Conservation (phyloP, 306 rosid species). For the Bauhinia variegata region DNA sequence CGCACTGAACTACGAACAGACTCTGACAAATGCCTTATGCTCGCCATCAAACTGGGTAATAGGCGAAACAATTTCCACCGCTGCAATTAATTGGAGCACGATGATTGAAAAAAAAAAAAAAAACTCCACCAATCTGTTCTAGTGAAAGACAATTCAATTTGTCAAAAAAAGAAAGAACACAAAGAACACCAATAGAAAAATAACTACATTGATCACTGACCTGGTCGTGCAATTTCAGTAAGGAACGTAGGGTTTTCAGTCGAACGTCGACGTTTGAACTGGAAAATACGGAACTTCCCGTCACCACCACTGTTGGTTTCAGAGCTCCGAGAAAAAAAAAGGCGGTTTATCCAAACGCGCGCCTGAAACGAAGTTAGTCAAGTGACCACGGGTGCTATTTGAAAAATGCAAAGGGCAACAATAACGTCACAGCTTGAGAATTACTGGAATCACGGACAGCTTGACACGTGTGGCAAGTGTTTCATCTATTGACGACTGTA, state of each 20-base stretch:
- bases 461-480: not conserved
- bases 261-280: conserved; percentile 34
- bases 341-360: conserved; percentile 35
- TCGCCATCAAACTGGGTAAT: conserved; percentile 39
- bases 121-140: not conserved
- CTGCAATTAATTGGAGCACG: not conserved
- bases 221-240: conserved; percentile 11
- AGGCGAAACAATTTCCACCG: not conserved
- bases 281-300: not conserved
- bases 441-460: not conserved
- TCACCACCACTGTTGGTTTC: not conserved
- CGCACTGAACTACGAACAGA: conserved; percentile 68
- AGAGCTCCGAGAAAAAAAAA: conserved; percentile 8
- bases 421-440: not conserved
- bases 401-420: not conserved
- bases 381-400: not conserved
- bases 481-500: not conserved
- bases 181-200: not conserved
- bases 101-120: too few species aligned
- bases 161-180: not conserved
- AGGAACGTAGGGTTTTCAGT: conserved; percentile 30
- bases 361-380: not conserved
- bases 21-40: conserved; percentile 40
- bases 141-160: not conserved
- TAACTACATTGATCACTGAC: not conserved